Evolutionary conservation across 495 filamentous ascomycete species (phyloP), one percentile per base, ranked within the genome.

Genomic region (Aspergillus bertholletiae): DNA sequence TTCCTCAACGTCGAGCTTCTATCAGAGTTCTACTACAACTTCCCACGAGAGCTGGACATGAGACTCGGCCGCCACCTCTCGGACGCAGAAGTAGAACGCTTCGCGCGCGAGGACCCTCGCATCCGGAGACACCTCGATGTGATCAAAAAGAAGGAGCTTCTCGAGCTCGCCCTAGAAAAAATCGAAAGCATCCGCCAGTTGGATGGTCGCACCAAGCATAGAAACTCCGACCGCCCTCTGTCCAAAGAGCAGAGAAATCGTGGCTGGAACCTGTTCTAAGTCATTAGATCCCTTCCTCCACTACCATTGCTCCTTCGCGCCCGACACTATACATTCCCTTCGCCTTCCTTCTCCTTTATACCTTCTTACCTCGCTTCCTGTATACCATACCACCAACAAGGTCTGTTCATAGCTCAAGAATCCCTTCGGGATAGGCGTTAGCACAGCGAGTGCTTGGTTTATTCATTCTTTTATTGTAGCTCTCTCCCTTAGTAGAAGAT

Each of bases 1-100:
- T 99, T 99, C 79, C 83, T 99, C 9, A 96, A 99, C 60, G 95
- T 97, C 32, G 94, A 99, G 74, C 81, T 99, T 23, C 80, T 99
- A 37, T 90, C 89, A 5, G 96, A 97, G 65, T 99, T 97, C 63
- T 96, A 96, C 74, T 92, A 95, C 67, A 87, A 93, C 65, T 99
- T 99, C 75, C 94, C 94, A 0, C 82, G 95, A 20, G 91, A 96
- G 66, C 81, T 99, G 18, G 94, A 99, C 67, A 64, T 84, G 60
- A 81, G 90, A 37, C 84, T 99, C n/a, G 90, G 92, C 32, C 80
- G 92, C 32, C 82, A 88, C 56, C 81, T 97, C 49, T 86, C 85
- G 4, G 80, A 85, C 32, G 81, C 80, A 0, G 87, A 96, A 54
- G 78, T 97, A 12, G 93, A 99, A 63, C 79, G 83, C 15, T 97